Evolutionary conservation across 2,329 filamentous ascomycete genomes (phyloP).

Genomic region (Berkeleyomyces rouxiae): DNA sequence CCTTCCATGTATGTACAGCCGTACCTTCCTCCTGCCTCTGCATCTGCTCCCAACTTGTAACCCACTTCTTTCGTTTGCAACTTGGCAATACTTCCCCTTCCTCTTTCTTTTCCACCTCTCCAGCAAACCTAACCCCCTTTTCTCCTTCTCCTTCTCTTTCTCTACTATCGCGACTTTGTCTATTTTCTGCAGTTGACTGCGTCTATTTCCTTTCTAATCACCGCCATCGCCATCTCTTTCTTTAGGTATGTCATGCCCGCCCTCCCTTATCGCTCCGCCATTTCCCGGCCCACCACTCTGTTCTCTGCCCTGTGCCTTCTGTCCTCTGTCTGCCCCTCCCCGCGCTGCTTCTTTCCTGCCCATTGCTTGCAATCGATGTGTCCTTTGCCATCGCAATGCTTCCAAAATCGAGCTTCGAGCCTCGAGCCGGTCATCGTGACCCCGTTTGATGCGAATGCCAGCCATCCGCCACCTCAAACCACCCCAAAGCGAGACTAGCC

Average conservation of each 20-base stretch:
- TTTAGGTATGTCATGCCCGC: constrained; percentile 7
- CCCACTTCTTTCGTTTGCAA: constrained; percentile 6
- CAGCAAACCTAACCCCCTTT: not conserved
- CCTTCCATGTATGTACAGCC: not conserved
- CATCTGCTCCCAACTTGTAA: constrained; percentile 2
- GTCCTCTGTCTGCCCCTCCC: not conserved
- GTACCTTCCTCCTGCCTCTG: not conserved
- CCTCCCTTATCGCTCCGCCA: not conserved
- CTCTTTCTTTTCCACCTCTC: constrained; percentile 4
- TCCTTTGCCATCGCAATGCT: not conserved
- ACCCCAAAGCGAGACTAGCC: not conserved
- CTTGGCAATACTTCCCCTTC: not conserved
- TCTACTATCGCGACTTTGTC: constrained; percentile 7
- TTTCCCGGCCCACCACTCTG: not conserved
- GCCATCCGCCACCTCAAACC: not conserved
- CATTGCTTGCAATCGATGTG: not conserved
- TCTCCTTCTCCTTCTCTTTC: constrained; percentile 5
- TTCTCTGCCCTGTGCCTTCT: not conserved
- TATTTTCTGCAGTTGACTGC: constrained; percentile 13
- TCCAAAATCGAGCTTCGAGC: not conserved
- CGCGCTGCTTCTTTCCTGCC: not conserved
- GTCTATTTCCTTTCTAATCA: constrained; percentile 12
- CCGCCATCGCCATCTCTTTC: constrained; percentile 8
- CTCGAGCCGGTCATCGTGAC: not conserved
- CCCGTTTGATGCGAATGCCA: not conserved